phyloP scores from a whole-genome alignment of 176 grass and related monocot species.

The Eleusine coracana region DNA sequence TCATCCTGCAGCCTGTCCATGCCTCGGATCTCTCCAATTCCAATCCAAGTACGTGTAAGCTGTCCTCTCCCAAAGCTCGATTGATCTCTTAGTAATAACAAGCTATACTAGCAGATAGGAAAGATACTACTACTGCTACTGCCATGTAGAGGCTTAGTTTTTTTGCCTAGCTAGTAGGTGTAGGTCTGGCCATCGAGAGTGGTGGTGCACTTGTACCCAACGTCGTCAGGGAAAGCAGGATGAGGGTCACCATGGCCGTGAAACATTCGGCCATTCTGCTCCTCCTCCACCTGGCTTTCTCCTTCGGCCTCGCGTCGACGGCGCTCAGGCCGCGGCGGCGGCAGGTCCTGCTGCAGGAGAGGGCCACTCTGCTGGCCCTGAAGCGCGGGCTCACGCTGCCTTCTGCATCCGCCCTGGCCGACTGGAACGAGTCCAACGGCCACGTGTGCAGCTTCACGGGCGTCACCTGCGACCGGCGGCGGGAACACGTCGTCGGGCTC shows the following conservation, averaged over 20 bases:
- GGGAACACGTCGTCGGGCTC: constrained; percentile 50
- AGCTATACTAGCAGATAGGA: not conserved
- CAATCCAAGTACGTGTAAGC: not conserved
- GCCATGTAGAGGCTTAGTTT: constrained; percentile 8
- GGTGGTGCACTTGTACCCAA: not conserved
- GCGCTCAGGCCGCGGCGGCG: not conserved
- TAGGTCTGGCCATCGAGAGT: constrained; percentile 11
- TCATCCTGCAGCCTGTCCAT: not conserved
- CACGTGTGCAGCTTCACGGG: constrained; percentile 64
- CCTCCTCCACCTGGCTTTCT: constrained; percentile 41
- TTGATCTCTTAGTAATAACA: not conserved
- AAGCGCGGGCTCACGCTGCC: constrained; percentile 44
- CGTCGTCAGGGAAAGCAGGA: constrained; percentile 12
- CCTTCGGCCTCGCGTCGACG: not conserved
- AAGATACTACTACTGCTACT: not conserved
- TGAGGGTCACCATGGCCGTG: constrained; percentile 45
- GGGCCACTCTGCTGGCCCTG: constrained; percentile 62
- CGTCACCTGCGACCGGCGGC: constrained; percentile 56
- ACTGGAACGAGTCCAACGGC: constrained; percentile 74
- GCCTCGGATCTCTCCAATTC: not conserved
- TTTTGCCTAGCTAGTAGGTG: not conserved
- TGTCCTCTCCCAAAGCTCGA: not conserved
- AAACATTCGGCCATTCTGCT: constrained; percentile 35
- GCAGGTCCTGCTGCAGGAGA: constrained; percentile 48
- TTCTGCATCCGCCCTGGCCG: constrained; percentile 32